phyloP scores from a whole-genome alignment of 768 basidiomycete genomes.

The Trametes maxima region DNA sequence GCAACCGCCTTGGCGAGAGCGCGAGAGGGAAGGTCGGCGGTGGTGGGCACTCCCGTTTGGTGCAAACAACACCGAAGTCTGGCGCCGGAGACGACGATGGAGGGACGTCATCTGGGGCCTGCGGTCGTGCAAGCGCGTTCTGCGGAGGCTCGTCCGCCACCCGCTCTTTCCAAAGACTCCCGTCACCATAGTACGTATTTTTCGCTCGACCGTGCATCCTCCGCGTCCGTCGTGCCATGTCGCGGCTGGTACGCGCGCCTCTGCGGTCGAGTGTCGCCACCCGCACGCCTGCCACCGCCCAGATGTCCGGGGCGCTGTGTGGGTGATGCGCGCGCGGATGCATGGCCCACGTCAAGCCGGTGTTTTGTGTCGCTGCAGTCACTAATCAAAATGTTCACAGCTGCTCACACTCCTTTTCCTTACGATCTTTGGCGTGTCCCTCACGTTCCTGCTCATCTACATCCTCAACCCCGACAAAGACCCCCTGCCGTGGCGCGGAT shows the following conservation, averaged over 20 bases:
- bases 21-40: conserved; percentile 36
- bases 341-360: neutral
- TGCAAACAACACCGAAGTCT: conserved; percentile 54
- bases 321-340: no score
- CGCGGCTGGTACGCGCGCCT: neutral
- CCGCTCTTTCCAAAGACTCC: conserved; percentile 82
- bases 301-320: no score
- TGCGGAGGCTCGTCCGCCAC: conserved; percentile 62
- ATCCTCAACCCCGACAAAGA: conserved; percentile 96
- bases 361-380: neutral
- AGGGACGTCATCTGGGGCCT: conserved; percentile 46
- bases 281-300: neutral
- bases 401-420: conserved; percentile 74
- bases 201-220: neutral
- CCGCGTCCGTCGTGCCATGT: neutral
- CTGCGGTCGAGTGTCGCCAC: neutral
- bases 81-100: conserved; percentile 50
- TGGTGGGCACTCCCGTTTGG: conserved; percentile 36
- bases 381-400: conserved; percentile 37
- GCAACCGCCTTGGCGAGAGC: conserved; percentile 22
- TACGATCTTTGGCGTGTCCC: conserved; percentile 75
- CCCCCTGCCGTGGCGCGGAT: conserved; percentile 91
- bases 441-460: conserved; percentile 88
- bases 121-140: conserved; percentile 55
- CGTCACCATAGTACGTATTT: conserved; percentile 68